Evolutionary conservation across 768 basidiomycete species (phyloP), one percentile per base, ranked within the genome.

Genomic region (Termitomyces eurrhizus): DNA sequence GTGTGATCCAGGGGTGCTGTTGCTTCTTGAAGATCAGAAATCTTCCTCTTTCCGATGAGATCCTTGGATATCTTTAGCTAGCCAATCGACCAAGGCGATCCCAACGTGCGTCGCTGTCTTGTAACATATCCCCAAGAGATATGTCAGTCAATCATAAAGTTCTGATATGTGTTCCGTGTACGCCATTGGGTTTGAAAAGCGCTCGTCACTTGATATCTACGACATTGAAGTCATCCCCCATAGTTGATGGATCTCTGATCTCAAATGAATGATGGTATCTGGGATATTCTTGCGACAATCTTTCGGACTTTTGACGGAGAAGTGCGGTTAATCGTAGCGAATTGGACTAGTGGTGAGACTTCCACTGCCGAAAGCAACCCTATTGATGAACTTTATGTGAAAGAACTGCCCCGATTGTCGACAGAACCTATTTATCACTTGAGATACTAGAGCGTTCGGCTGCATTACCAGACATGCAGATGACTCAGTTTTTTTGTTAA

Each of bases 21-120:
- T 56, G 69, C 70, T 72, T n/a, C 69, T 72, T 66, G 69, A 73
- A 72, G 72, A 76, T 70, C 69, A 73, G 71, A 73, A 74, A 61
- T 56, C 49, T 54, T 53, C 36, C n/a, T 56, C 54, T 61, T 64
- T 66, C 65, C 65, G 65, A 65, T 68, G 64, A 59, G 52, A 56
- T 57, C 42, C 21, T 53, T 32, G 44, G n/a, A 53, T 56, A 52
- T 42, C 61, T 62, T 63, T 46, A 21, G 60, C 56, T 61, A 57
- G 39, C 57, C 53, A 58, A 61, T 56, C 52, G 57, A 42, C 55
- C 57, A 57, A 33, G 60, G 26, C 42, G 45, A 57, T 57, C 56
- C 33, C 56, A 32, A 48, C 33, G 36, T 26, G 16, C 2, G 35
- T 42, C 26, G 16, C 16, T 2, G 33, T 56, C 56, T 57, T 16